Evolutionary conservation across 148 eudicot species (phyloP), one percentile per base, ranked within the genome.

Genomic region (Rhododendron ferrugineum): DNA sequence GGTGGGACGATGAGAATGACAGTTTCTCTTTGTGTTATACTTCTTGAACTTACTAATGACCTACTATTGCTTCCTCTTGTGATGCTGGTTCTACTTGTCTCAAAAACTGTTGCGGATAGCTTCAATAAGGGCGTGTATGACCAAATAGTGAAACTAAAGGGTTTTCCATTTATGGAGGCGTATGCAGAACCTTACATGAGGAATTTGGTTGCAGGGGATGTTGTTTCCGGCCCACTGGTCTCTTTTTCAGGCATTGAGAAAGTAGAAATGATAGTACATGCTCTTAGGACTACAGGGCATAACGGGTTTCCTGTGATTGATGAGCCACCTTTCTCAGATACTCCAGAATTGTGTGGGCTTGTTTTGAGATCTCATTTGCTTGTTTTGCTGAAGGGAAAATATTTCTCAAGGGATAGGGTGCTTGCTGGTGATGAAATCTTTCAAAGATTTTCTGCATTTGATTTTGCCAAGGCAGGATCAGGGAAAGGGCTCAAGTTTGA

Each of bases 1-100:
- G 96, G 98, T 82, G 98, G 98, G 78, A 95, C 98, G 10, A 95
- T 95, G 98, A 92, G 98, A 82, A 95, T 95, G 98, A 95, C 98
- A 0, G 98, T 95, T 13, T 95, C 98, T 2, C 89, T 95, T 32
- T 95, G 98, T 84, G 93, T 95, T 75, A 95, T 95, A 37, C 89
- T 95, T 40, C 92, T 95, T 23, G 98, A 95, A 82, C 93, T 95
- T 22, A 95, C 98, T 3, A 92, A 93, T 77, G 87, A 95, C 87
- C 92, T 95, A 6, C 44, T 92, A 4, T 90, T 95, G 95, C 94
- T 95, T 60, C 98, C 98, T 2, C 77, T 95, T 14, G 86, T 91
- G 44, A 95, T 95, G 98, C 83, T 95, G 15, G 96, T 91, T 52
- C 94, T 95, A 44, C 92, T 95, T 3, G 89, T 95, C 11, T 95